Conservation (phyloP, 768 basidiomycete species). For the Lanmaoa pseudosensibilis region DNA sequence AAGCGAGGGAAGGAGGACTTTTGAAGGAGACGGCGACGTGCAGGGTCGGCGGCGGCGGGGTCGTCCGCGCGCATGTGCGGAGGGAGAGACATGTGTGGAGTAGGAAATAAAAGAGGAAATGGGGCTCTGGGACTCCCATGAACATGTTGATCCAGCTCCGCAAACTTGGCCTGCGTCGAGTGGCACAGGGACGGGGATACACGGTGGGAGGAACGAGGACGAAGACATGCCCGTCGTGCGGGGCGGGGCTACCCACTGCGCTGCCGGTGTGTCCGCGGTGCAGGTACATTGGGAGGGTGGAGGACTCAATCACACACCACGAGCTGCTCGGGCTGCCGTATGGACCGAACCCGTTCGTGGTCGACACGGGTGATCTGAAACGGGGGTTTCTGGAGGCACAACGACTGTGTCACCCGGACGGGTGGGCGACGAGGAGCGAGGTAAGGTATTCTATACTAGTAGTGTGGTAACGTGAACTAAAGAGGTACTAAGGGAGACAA, state of each 20-base stretch:
- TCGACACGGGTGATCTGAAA: conserved; percentile 63
- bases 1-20: conserved; percentile 35
- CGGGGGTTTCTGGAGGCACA: conserved; percentile 71
- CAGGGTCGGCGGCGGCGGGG: conserved; percentile 43
- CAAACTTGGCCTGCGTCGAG: conserved; percentile 5
- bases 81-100: conserved; percentile 32
- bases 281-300: conserved; percentile 60
- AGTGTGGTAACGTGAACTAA: conserved; percentile 8
- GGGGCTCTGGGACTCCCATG: neutral
- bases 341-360: conserved; percentile 65
- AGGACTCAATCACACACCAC: conserved; percentile 57
- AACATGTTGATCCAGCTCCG: conserved; percentile 19
- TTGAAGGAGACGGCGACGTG: conserved; percentile 44
- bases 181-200: conserved; percentile 19
- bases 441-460: conserved; percentile 37
- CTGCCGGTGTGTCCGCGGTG: conserved; percentile 79
- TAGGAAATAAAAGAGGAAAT: conserved; percentile 2
- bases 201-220: conserved; percentile 4
- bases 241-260: conserved; percentile 53
- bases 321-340: conserved; percentile 66
- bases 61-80: conserved; percentile 42
- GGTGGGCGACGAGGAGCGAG: conserved; percentile 68
- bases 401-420: conserved; percentile 81
- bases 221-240: conserved; percentile 61
- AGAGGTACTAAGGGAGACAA: conserved; percentile 21